phyloP scores from a whole-genome alignment of 1,139 yeast genomes.

The Zygosaccharomyces pseudobailii region DNA sequence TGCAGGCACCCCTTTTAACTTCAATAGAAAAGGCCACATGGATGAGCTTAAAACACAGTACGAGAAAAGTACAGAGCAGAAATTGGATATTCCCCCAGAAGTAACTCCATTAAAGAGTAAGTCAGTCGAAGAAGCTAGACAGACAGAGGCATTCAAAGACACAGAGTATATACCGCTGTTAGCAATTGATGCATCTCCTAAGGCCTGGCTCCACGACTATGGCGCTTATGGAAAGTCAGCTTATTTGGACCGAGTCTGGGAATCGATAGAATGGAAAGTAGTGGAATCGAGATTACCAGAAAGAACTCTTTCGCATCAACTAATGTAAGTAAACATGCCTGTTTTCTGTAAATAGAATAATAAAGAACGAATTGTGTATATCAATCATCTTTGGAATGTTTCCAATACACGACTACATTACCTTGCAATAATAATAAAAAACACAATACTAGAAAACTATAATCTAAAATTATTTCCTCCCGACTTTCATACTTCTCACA shows the following conservation, averaged over 20 bases:
- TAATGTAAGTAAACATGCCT: constrained; percentile 6
- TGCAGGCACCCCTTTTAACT: constrained; percentile 56
- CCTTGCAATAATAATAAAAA: not conserved
- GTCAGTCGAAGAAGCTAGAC: constrained; percentile 22
- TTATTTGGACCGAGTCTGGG: constrained; percentile 68
- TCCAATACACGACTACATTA: not conserved
- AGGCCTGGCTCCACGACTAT: constrained; percentile 63
- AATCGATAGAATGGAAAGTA: constrained; percentile 65
- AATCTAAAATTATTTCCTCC: constrained; percentile 33
- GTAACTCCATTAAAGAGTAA: constrained; percentile 7
- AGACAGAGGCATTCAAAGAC: constrained; percentile 20
- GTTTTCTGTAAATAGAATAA: not conserved
- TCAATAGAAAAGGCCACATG: constrained; percentile 31
- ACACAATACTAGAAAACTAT: not conserved
- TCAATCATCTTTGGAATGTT: not conserved
- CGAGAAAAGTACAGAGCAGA: constrained; percentile 6
- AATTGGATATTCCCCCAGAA: not conserved
- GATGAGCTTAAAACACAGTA: constrained; percentile 20
- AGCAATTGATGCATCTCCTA: constrained; percentile 67
- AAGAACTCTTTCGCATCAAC: constrained; percentile 13
- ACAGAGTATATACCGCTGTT: constrained; percentile 51
- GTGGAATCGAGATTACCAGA: constrained; percentile 57
- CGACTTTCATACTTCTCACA: constrained; percentile 83
- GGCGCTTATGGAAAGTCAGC: constrained; percentile 69
- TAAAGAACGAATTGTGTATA: too few relatives aligned